Base-by-base conservation (phyloP, 176 grass and related monocot genomes). In the Oryza longistaminata region DNA sequence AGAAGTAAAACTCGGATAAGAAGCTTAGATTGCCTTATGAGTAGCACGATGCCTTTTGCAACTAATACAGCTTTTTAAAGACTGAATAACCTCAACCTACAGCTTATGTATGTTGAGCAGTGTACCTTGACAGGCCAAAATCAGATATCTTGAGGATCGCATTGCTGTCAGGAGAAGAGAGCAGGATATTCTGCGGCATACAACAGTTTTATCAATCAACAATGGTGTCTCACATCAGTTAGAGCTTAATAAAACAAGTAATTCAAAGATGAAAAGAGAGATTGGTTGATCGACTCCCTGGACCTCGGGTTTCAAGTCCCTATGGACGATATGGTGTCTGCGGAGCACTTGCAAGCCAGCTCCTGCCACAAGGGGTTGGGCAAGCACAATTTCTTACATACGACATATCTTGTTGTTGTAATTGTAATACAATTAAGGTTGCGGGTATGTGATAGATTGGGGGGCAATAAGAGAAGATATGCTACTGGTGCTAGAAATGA, bases 251-350 rank as follows among this genome's bases (percentile, higher is more conserved):
- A 43, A 5, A 15, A 85, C 5, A n/a, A 5, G 7, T 10, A 75
- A 19, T 19, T 55, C 0, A 37, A 1, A 37, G 5, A 37, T 37
- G 24, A 3, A 55, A 40, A 13, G 21, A 74, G 0, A 71, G 62
- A 48, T n/a, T n/a, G n/a, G n/a, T n/a, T n/a, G n/a, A n/a, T n/a
- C n/a, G n/a, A n/a, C n/a, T n/a, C n/a, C n/a, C n/a, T 81, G 55
- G 35, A 91, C 89, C 89, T 91, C 61, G 43, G 92, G 92, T 82
- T 94, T 94, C 81, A 91, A 67, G 77, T 94, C 92, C 43, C 89
- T 61, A 75, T 94, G 92, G 84, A 94, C 82, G 37, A 94, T 48
- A 67, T 91, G 89, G 87, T 91, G 89, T 22, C 9, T 10, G 67
- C 65, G 81, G 26, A 94, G 78, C 76, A 85, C 87, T 81, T 91